Percentiles rank a stretch among this genome's conserved stretches.
Conservation (phyloP, 2,329 filamentous ascomycete genomes). For the Diaporthe australafricana region DNA sequence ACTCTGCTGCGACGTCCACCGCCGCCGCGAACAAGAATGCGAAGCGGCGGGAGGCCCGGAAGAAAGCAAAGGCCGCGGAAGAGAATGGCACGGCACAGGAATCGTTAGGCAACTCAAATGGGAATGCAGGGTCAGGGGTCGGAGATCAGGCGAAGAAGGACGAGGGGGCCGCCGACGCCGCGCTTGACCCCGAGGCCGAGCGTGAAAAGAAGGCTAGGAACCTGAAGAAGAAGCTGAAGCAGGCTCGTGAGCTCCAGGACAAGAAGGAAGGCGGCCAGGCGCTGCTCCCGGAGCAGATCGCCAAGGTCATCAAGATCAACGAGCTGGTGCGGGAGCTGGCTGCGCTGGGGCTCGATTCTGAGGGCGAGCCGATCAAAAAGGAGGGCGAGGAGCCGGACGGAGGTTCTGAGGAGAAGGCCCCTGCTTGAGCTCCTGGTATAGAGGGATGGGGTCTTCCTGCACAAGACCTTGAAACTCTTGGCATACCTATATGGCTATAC, state of each 20-base stretch:
- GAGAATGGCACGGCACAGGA: constrained; percentile 61
- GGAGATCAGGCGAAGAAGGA: constrained; percentile 43
- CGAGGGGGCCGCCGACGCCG: constrained; percentile 35
- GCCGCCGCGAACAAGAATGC: constrained; percentile 84
- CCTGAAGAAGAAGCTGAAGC: constrained; percentile 93
- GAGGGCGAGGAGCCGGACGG: constrained; percentile 23
- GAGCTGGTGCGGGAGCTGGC: constrained; percentile 92
- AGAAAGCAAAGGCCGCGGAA: constrained; percentile 62
- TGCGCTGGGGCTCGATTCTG: constrained; percentile 82
- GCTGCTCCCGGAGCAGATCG: constrained; percentile 92
- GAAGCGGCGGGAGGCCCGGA: constrained; percentile 72
- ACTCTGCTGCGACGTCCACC: constrained; percentile 22
- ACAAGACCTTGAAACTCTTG: not conserved
- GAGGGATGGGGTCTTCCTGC: not conserved
- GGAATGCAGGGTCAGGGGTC: constrained; percentile 53
- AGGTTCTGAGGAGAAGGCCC: constrained; percentile 36
- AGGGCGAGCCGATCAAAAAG: constrained; percentile 67
- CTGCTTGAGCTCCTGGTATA: constrained; percentile 20
- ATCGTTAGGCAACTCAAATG: constrained; percentile 61
- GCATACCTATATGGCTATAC: not conserved
- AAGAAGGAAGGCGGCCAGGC: constrained; percentile 91
- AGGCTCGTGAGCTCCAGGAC: constrained; percentile 88
- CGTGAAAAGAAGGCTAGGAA: constrained; percentile 93
- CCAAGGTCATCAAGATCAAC: constrained; percentile 97
- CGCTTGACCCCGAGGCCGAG: constrained; percentile 77